These are phyloP conservation scores for Cucumis sativus DNA, from an alignment of 306 rosid species.

Conservation along the genomic window DNA sequence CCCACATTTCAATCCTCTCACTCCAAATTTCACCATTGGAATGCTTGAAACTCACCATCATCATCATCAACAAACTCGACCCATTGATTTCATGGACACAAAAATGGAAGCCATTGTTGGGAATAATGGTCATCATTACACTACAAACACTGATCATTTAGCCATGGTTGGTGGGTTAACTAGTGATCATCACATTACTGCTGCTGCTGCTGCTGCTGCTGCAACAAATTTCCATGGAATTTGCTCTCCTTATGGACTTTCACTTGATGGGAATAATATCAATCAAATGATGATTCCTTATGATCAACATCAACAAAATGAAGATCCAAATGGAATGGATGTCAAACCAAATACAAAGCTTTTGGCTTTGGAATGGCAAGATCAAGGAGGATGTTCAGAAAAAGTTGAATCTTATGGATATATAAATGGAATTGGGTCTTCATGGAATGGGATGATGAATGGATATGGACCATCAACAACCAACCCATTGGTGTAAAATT, in stretches of 20 bases:
- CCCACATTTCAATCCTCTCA: slow-evolving; percentile 41
- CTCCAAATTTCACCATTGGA: slow-evolving; percentile 10
- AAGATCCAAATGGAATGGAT: slow-evolving; percentile 31
- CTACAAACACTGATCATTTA: slow-evolving; percentile 32
- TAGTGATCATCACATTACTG: slow-evolving; percentile 13
- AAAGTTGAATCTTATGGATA: slow-evolving; percentile 50
- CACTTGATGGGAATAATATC: slow-evolving; percentile 25
- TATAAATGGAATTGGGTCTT: slow-evolving; percentile 49
- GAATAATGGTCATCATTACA: slow-evolving; percentile 11
- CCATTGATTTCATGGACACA: slow-evolving; percentile 73
- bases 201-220: slow-evolving; percentile 8
- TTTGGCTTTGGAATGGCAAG: slow-evolving; percentile 89
- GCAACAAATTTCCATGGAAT: slow-evolving; percentile 34
- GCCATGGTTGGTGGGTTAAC: slow-evolving; percentile 29
- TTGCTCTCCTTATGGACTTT: slow-evolving; percentile 44
- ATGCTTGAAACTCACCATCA: slow-evolving; percentile 25
- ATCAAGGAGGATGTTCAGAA: slow-evolving; percentile 60
- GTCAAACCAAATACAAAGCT: slow-evolving; percentile 76
- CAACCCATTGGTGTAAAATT: slow-evolving; percentile 40
- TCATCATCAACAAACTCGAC: slow-evolving; percentile 6
- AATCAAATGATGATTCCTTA: slow-evolving; percentile 41
- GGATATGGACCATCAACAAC: slow-evolving; percentile 62
- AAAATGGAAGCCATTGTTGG: slow-evolving; percentile 18
- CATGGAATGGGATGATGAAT: slow-evolving; percentile 60
- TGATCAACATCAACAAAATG: slow-evolving; percentile 25